Evolutionary conservation across 148 eudicot species (phyloP), one percentile per base, ranked within the genome.

Genomic region (Amaranthus palmeri): DNA sequence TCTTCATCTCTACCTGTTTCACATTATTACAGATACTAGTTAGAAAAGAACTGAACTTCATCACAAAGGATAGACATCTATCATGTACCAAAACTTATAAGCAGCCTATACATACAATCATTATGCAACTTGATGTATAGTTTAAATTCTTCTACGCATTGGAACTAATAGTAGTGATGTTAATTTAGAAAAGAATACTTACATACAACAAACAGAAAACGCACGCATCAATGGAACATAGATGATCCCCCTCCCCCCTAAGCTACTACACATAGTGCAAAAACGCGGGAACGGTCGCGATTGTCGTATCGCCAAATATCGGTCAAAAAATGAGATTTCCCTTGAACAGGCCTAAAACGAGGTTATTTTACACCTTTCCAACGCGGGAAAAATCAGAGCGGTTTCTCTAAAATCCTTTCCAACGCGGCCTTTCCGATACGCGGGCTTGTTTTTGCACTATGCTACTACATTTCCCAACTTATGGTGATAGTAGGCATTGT

Each of bases 1-100:
- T 46, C 41, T 25, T 69, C 40, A 59, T 54, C 41, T 69, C 25
- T 49, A 69, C 70, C 73, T 69, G 70, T 36, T 40, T 59, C 11
- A 54, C 15, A 3, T 10, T 61, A 41, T 41, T 6, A 12, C 13
- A 25, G 36, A 1, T 25, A 25, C 36, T 43, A 43, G 6, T 5
- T 10, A 0, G 65, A 41, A 61, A 45, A 8, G 62, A 63, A 43
- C 36, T n/a, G 2, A 7, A 48, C 50, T 63, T 13, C 25, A 63
- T 43, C 45, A 9, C 18, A 42, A 58, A 67, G 36, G 25, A 53
- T 10, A 41, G 15, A 61, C 13, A 42, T 6, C 48, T 13, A 15
- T 12, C 66, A 62, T 6, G 66, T 5, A 43, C n/a, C 50, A 63
- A 61, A n/a, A 25, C 36, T 25, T 25, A n/a, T n/a, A 25, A 25